Evolutionary conservation across 1,284 basidiomycete genomes (phyloP).

Genomic region (Malassezia vespertilionis): DNA sequence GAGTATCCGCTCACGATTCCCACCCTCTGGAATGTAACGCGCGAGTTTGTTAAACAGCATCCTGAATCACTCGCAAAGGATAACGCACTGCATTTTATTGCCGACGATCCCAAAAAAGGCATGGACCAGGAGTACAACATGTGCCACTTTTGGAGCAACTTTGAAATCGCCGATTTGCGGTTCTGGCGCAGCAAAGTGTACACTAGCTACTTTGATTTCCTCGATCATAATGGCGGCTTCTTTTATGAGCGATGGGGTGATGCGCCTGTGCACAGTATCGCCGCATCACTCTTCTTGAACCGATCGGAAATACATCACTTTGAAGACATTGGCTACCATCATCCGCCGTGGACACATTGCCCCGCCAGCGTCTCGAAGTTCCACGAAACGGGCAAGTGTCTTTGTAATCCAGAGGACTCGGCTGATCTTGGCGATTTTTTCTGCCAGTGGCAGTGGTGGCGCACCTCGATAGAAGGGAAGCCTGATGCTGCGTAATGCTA

Average conservation of each 20-base stretch:
- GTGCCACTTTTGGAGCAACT: constrained; percentile 60
- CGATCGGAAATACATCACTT: constrained; percentile 32
- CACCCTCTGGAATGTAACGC: constrained; percentile 61
- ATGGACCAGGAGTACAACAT: constrained; percentile 54
- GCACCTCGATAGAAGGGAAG: constrained; percentile 24
- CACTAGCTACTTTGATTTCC: constrained; percentile 62
- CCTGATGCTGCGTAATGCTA: too few relatives aligned
- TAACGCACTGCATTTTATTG: constrained; percentile 65
- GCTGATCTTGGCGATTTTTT: constrained; percentile 33
- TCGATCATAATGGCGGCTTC: constrained; percentile 64
- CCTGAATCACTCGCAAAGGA: constrained; percentile 60
- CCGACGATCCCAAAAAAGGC: constrained; percentile 61
- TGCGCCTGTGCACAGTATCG: constrained; percentile 54
- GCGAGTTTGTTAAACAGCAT: constrained; percentile 61
- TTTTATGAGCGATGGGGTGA: constrained; percentile 63
- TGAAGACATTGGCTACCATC: constrained; percentile 40
- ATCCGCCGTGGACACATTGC: constrained; percentile 35
- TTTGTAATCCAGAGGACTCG: constrained; percentile 33
- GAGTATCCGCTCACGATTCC: constrained; percentile 70
- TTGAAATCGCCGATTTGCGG: constrained; percentile 61
- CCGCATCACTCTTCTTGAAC: constrained; percentile 32
- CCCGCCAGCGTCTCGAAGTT: constrained; percentile 30
- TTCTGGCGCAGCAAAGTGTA: constrained; percentile 72
- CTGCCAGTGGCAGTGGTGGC: constrained; percentile 36
- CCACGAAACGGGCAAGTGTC: constrained; percentile 37